Evolutionary conservation across 1,139 yeast species (phyloP), one percentile per base, ranked within the genome.

Genomic region (Ogataea hybrid): DNA sequence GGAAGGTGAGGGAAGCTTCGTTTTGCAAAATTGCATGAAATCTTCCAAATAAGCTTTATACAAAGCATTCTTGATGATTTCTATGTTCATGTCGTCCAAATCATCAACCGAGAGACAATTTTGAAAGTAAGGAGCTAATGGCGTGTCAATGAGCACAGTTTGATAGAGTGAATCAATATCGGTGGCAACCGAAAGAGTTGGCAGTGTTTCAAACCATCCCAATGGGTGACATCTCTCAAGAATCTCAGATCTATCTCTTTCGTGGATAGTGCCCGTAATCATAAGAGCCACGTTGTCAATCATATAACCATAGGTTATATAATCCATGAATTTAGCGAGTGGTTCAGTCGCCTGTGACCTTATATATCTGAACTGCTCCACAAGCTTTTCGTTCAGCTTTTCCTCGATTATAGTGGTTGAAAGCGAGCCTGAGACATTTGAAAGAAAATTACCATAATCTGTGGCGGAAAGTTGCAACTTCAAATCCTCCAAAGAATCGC

Each of bases 141-240:
- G 98, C 8, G 98, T 92, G 66, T 94, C 99, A 44, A 92, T 85
- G 51, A 94, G 73, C n/a, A 94, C 98, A 1, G 95, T 87, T 59
- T 84, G 85, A 68, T 92, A 92, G 56, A 94, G 75, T 29, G 95
- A 82, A 57, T 89, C 96, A 47, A 92, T 80, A 64, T 90, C 97
- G 3, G 96, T 88, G 33, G 97, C 96, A 41, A 90, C 94, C 8
- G 95, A 80, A 49, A 94, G 73, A 0, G 98, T 92, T 22, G 98
- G 98, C 54, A 94, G 77, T 4, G 97, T 92, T 57, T 92, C 98
- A 62, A 94, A 94, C 96, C 97, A 89, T 32, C 99, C 99, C 53
- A 94, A 72, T 1, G 98, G 98, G 62, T 92, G 96, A 63, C 97
- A 88, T 61, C 96, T 82, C 46, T 80, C 79, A 58, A 92, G 74